Evolutionary conservation across 1,284 basidiomycete species (phyloP).

Genomic region (Fistulina hepatica): DNA sequence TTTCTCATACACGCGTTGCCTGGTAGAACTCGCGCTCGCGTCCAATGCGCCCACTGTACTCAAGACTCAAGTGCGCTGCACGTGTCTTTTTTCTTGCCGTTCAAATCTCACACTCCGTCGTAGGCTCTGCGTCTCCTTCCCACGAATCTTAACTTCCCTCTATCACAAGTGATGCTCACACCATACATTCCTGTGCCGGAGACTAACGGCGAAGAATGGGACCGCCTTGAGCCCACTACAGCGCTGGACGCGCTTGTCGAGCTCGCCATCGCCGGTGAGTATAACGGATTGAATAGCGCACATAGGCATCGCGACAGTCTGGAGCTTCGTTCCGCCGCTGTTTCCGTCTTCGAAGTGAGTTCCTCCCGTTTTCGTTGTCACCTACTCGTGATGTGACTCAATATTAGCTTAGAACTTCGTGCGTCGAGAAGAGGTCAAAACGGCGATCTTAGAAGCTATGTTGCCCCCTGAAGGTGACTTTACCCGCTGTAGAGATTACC

Average conservation of each 20-base stretch:
- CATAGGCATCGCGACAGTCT: slow-evolving; percentile 48
- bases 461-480: slow-evolving; percentile 36
- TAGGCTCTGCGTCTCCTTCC: slow-evolving; percentile 62
- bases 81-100: too few species aligned
- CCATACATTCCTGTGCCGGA: slow-evolving; percentile 77
- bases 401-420: slow-evolving; percentile 50
- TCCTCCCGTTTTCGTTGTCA: neutral
- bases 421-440: slow-evolving; percentile 53
- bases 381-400: neutral
- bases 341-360: slow-evolving; percentile 61
- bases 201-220: slow-evolving; percentile 82
- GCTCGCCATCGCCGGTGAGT: slow-evolving; percentile 67
- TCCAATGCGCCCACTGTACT: slow-evolving; percentile 84
- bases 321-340: slow-evolving; percentile 53
- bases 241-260: slow-evolving; percentile 68
- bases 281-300: slow-evolving; percentile 50
- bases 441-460: slow-evolving; percentile 60
- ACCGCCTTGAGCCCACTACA: slow-evolving; percentile 64
- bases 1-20: slow-evolving; percentile 67
- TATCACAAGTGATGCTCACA: slow-evolving; percentile 53
- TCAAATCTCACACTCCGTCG: slow-evolving; percentile 1
- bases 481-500: slow-evolving; percentile 2
- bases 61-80: slow-evolving; percentile 68
- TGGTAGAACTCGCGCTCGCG: slow-evolving; percentile 81
- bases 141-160: slow-evolving; percentile 44